Conservation (phyloP, 345 rosid species). For the Arabidopsis suecica region DNA sequence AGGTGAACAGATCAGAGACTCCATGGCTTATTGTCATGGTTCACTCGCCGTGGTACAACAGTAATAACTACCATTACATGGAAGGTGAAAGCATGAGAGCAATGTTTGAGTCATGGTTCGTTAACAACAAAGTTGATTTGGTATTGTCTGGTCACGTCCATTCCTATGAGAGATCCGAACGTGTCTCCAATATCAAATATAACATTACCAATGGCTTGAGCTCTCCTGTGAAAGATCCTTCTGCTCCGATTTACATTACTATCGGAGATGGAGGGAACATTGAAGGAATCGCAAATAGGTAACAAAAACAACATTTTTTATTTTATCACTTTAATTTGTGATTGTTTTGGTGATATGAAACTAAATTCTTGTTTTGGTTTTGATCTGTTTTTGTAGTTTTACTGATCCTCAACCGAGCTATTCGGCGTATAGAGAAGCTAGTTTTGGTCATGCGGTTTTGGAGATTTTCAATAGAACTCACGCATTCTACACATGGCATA, state of each 20-base stretch:
- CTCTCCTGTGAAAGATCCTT: constrained; percentile 51
- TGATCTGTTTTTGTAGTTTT: constrained; percentile 35
- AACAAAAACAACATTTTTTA: neutral
- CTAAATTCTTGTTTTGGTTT: neutral
- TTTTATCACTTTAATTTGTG: neutral
- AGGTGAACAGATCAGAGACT: constrained; percentile 50
- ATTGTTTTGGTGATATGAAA: neutral
- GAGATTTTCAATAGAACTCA: constrained; percentile 61
- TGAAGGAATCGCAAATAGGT: constrained; percentile 58
- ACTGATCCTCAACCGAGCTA: constrained; percentile 56
- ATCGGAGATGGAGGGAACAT: constrained; percentile 82
- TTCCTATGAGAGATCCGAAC: constrained; percentile 58
- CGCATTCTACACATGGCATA: constrained; percentile 59
- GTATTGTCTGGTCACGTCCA: constrained; percentile 61
- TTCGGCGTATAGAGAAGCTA: constrained; percentile 65
- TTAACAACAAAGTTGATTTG: constrained; percentile 52
- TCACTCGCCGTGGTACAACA: constrained; percentile 49
- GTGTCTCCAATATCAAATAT: constrained; percentile 58
- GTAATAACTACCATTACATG: constrained; percentile 50
- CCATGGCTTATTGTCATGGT: constrained; percentile 47
- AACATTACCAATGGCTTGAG: constrained; percentile 56
- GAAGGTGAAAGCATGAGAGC: constrained; percentile 64
- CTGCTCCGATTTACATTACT: constrained; percentile 65
- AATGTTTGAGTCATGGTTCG: constrained; percentile 53
- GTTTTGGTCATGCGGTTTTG: constrained; percentile 61